Conservation (phyloP, 768 basidiomycete species). For the Lentinus brumalis region DNA sequence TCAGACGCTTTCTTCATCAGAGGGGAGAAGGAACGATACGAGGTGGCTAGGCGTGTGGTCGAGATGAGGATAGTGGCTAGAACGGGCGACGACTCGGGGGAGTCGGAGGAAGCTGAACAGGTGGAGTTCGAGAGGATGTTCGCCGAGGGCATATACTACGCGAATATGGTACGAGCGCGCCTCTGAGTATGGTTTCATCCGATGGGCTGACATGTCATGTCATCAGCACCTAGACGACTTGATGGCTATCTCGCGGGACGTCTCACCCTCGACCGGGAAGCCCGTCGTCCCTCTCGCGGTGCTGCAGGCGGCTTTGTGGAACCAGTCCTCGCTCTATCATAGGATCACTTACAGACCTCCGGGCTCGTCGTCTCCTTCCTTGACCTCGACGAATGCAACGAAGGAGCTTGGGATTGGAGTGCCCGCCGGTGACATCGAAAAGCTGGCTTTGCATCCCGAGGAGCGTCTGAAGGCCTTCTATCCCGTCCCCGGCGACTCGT, state of each 20-base stretch:
- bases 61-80: conserved; percentile 60
- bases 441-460: conserved; percentile 23
- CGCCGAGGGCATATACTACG: conserved; percentile 76
- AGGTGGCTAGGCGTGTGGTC: conserved; percentile 71
- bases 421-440: conserved; percentile 51
- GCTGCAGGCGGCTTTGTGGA: conserved; percentile 82
- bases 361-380: conserved; percentile 36
- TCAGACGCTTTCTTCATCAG: conserved; percentile 80
- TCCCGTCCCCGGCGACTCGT: conserved; percentile 68
- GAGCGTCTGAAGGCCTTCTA: conserved; percentile 44
- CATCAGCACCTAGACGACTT: conserved; percentile 78
- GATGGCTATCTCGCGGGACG: conserved; percentile 69
- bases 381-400: conserved; percentile 37
- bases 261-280: conserved; percentile 68
- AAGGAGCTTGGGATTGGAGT: conserved; percentile 72
- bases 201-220: not conserved
- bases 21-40: conserved; percentile 80
- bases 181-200: not conserved
- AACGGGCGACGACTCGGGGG: conserved; percentile 38
- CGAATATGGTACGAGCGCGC: conserved; percentile 67
- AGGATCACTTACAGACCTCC: conserved; percentile 48
- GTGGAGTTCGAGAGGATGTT: conserved; percentile 71
- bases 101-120: conserved; percentile 59
- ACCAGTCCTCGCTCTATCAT: conserved; percentile 65
- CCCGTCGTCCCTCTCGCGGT: conserved; percentile 68